Percentiles rank a stretch among this genome's conserved stretches.
phyloP scores from a whole-genome alignment of 2,329 filamentous ascomycete genomes.

The Pseudogymnoascus sp. region DNA sequence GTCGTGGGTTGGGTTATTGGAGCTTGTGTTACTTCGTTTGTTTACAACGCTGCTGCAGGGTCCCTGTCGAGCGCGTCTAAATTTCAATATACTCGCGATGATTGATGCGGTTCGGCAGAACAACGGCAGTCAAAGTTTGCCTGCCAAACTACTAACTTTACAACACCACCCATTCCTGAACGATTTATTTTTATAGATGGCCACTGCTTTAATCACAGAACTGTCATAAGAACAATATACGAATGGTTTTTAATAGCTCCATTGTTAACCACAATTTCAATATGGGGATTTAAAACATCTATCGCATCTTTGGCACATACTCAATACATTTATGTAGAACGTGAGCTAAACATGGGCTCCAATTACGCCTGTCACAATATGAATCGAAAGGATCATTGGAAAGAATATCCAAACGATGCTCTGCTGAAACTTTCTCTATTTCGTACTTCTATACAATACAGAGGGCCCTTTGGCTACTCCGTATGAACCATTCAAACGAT shows the following conservation, averaged over 20 bases:
- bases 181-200: neutral
- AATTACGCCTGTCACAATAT: neutral
- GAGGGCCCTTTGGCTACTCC: slow-evolving; percentile 2
- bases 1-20: slow-evolving; percentile 2
- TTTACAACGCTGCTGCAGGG: slow-evolving; percentile 9
- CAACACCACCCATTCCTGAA: neutral
- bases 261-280: neutral
- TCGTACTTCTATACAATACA: slow-evolving; percentile 9
- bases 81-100: slow-evolving; percentile 1
- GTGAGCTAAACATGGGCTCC: neutral
- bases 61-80: slow-evolving; percentile 1
- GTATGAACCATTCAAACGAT: neutral
- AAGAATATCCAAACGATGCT: neutral
- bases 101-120: slow-evolving; percentile 2
- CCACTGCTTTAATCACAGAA: neutral
- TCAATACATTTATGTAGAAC: neutral
- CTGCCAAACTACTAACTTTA: neutral
- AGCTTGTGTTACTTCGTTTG: neutral
- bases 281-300: neutral
- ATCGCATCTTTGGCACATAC: neutral
- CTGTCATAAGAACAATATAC: neutral
- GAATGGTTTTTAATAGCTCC: neutral
- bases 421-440: slow-evolving; percentile 1
- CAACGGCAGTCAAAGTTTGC: neutral
- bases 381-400: neutral